Conservation (phyloP, 1,284 basidiomycete genomes). For the Trichosporon sp. region DNA sequence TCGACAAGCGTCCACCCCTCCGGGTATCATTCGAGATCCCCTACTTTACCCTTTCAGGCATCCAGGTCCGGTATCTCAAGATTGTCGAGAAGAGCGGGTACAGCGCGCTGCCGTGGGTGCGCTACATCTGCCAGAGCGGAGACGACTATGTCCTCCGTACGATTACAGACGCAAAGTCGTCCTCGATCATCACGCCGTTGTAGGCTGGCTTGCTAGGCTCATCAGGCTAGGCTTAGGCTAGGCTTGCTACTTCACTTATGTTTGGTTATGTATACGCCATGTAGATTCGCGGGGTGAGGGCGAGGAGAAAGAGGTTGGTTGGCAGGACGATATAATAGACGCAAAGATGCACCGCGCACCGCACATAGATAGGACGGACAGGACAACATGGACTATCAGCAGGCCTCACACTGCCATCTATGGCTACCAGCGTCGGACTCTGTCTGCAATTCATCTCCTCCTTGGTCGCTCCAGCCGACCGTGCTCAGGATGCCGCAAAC, state of each 20-base stretch:
- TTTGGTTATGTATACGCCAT: conserved; percentile 2
- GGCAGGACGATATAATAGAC: background rate
- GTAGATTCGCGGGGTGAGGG: background rate
- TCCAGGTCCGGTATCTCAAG: conserved; percentile 82
- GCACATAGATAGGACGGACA: too few relatives aligned
- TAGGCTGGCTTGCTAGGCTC: conserved; percentile 21
- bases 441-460: too few relatives aligned
- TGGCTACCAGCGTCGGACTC: too few relatives aligned
- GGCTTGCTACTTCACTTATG: too few relatives aligned
- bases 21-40: conserved; percentile 56
- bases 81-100: conserved; percentile 98
- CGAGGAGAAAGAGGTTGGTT: too few relatives aligned
- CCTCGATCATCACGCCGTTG: conserved; percentile 42
- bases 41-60: conserved; percentile 94
- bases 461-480: too few relatives aligned
- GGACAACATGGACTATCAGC: too few relatives aligned
- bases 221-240: too few relatives aligned
- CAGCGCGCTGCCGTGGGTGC: conserved; percentile 54
- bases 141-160: conserved; percentile 68
- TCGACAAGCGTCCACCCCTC: conserved; percentile 57
- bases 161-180: conserved; percentile 44
- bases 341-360: too few relatives aligned
- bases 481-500: too few relatives aligned
- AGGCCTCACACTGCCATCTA: too few relatives aligned
- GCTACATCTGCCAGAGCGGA: conserved; percentile 80